Evolutionary conservation across 228 moss, liverwort and hornwort genomes (phyloP), one percentile per base, ranked within the genome.

Genomic region (Sphagnum magellanicum): DNA sequence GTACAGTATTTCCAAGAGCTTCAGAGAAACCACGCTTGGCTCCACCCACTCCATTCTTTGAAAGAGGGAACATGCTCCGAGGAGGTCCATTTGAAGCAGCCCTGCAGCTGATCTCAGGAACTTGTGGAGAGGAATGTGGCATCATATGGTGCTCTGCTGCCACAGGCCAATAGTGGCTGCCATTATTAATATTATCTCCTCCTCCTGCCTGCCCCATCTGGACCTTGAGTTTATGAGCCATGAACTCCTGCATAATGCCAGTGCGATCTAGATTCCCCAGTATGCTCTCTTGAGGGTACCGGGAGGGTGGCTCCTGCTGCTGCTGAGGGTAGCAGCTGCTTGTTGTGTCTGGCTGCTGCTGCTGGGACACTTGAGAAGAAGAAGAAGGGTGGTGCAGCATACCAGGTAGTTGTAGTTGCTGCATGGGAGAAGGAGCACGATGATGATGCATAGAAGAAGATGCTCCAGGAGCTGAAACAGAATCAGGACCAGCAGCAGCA

Each of bases 21-120:
- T 95, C 95, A 5, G 86, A 80, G 51, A 79, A 95, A 58, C 82
- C 81, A 49, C 95, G 83, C 74, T 95, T 95, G 46, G 83, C 71
- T 6, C 82, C 82, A 0, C 69, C 49, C 57, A 94, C 84, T 47
- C 83, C 83, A 70, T 83, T 79, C 87, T 92, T 90, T 16, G 71
- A 77, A 1, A 75, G 68, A 12, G 72, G 59, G 51, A 78, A 91
- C 63, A 66, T 63, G 11, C 66, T 81, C 6, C 74, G 51, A 17
- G 70, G 84, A 8, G 75, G 52, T 52, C 65, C 57, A 57, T 66
- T 52, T 5, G 72, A 50, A 6, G 78, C 78, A n/a, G 69, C 74
- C 60, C 78, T 83, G 64, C 64, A 76, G 5, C 77, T 79, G 48
- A 79, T 71, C 17, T 89, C 93, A 10, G 70, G 80, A 6, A 80